These are phyloP conservation scores for Pyrrhoderma lamaoense DNA, from an alignment of 1,284 basidiomycete genomes.

Conservation along the genomic window DNA sequence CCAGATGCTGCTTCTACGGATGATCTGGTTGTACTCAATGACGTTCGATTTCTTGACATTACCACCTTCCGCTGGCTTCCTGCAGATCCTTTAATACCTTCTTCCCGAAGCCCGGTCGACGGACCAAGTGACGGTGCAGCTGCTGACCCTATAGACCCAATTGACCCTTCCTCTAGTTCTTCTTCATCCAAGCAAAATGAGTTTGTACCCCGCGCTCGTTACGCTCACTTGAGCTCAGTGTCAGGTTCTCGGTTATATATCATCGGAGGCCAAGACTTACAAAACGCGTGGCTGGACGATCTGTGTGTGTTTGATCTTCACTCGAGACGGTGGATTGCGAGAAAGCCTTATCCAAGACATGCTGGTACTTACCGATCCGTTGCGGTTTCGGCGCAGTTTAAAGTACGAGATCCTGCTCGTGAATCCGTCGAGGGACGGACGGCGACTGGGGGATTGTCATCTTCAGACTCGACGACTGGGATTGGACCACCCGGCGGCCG, in stretches of 20 bases:
- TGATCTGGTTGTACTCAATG: constrained; percentile 75
- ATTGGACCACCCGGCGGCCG: constrained; percentile 51
- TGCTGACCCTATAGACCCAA: constrained; percentile 14
- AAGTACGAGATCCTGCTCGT: constrained; percentile 62
- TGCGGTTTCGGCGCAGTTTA: constrained; percentile 62
- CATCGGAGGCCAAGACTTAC: constrained; percentile 89
- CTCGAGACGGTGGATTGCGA: constrained; percentile 67
- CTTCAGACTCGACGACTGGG: constrained; percentile 15
- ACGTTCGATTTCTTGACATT: constrained; percentile 82
- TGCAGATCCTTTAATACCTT: constrained; percentile 25
- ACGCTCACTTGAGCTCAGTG: constrained; percentile 85
- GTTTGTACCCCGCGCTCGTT: constrained; percentile 69
- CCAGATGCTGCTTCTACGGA: constrained; percentile 59
- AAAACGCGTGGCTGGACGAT: constrained; percentile 88
- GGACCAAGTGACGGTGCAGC: background rate
- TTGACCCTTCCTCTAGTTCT: background rate
- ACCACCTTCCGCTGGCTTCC: constrained; percentile 65
- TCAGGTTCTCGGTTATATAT: constrained; percentile 81
- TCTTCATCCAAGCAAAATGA: background rate
- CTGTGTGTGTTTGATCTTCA: constrained; percentile 81
- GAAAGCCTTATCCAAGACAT: constrained; percentile 76
- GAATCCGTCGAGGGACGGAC: constrained; percentile 29
- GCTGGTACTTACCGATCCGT: constrained; percentile 92
- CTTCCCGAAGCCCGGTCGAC: constrained; percentile 18
- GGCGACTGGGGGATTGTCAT: background rate